Evolutionary conservation across 495 filamentous ascomycete species (phyloP).

Genomic region (Diplogelasinospora grovesii): DNA sequence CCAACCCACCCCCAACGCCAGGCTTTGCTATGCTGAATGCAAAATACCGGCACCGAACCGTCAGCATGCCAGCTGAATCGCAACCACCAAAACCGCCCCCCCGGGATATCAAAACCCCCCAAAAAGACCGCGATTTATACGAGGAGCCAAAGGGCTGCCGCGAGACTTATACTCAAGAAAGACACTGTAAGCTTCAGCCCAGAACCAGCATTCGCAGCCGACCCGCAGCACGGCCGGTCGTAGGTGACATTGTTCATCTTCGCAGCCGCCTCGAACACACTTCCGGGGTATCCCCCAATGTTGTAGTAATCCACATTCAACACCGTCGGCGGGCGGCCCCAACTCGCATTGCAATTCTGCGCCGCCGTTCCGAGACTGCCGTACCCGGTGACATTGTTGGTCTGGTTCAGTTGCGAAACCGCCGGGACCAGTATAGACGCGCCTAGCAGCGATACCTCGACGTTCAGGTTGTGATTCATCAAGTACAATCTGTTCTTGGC

Average conservation of each 20-base stretch:
- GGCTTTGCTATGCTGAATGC: no score
- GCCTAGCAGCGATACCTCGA: conserved; percentile 57
- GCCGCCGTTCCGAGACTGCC: conserved; percentile 70
- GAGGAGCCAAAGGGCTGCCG: no score
- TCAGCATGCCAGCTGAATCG: no score
- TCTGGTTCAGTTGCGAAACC: conserved; percentile 54
- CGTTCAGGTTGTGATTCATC: conserved; percentile 88
- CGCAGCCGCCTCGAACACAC: conserved; percentile 87
- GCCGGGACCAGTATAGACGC: conserved; percentile 68
- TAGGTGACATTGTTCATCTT: conserved; percentile 80
- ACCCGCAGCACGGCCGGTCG: conserved; percentile 65
- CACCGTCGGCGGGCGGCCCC: conserved; percentile 74
- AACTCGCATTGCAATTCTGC: conserved; percentile 57
- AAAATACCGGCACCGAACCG: no score
- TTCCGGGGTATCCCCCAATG: conserved; percentile 57
- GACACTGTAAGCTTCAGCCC: conserved; percentile 6
- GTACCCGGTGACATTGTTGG: conserved; percentile 58
- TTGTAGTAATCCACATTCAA: conserved; percentile 90
- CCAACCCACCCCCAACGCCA: no score
- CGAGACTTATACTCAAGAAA: conserved; percentile 9
- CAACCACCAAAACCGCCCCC: no score
- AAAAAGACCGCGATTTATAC: no score
- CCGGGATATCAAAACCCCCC: no score
- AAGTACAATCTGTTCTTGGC: conserved; percentile 67
- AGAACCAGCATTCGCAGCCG: conserved; percentile 17